Evolutionary conservation across 2,329 filamentous ascomycete species (phyloP), one percentile per base, ranked within the genome.

Genomic region (Fonsecaea pedrosoi): DNA sequence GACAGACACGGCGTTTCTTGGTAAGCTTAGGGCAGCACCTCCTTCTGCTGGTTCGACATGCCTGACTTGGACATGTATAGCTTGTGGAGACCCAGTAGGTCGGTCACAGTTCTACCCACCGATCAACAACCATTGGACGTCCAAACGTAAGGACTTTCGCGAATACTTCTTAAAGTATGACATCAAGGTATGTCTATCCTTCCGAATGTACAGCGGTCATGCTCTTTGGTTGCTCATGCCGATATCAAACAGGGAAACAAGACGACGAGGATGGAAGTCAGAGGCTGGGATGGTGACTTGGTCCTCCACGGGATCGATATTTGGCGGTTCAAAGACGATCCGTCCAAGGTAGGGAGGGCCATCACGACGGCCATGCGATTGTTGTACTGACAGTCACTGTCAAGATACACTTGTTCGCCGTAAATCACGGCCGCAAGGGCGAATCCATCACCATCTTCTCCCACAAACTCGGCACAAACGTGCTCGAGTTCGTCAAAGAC

Each of bases 381-480:
- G 18, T 21, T 34, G n/a, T 55, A 2, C 38, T 59, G 12, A 59
- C 37, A 0, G 7, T 4, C 1, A 8, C 34, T 35, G 3, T 35
- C 13, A 21, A 55, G 53, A 55, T 55, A n/a, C 53, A 55, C n/a
- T 8, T 55, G 18, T 55, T 55, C 21, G 56, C 56, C 13, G 56
- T 59, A 7, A 59, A 59, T 9, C 56, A 59, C n/a, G 32, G 37
- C 5, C 56, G 56, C 56, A 59, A 45, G 9, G 56, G 56, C 15
- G 56, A 59, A 45, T 59, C 56, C 6, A 59, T 59, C 56, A 59
- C 56, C 15, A 25, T 59, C 8, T 59, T 59, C 56, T 59, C 56
- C 8, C 56, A 59, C 38, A 45, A 40, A 12, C 32, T 59, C n/a
- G 56, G 56, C 21, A 59, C 56, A 15, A 59, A 59, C 15, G 25